Conservation (phyloP, 1,139 yeast genomes). For the Tardiomyces digboiensis region DNA sequence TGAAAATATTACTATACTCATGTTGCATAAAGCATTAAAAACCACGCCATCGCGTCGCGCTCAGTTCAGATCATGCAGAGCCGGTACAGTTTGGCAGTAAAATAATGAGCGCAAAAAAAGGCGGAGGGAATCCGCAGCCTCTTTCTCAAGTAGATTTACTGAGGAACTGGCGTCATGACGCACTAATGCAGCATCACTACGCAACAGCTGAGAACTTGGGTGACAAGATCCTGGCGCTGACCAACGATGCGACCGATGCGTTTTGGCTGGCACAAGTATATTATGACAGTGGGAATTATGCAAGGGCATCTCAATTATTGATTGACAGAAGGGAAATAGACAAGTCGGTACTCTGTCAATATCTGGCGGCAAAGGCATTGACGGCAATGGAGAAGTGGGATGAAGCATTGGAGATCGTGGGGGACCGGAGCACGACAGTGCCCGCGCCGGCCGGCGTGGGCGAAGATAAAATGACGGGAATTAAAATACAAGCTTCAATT, state of each 20-base stretch:
- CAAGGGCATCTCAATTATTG: slow-evolving; percentile 65
- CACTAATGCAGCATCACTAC: slow-evolving; percentile 86
- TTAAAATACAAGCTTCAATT: slow-evolving; percentile 78
- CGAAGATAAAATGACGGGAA: slow-evolving; percentile 59
- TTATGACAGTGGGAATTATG: slow-evolving; percentile 63
- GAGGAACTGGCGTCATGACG: slow-evolving; percentile 90
- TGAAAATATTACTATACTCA: too few relatives aligned
- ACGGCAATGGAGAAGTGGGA: slow-evolving; percentile 60
- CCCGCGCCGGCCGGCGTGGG: slow-evolving; percentile 4
- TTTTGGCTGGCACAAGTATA: slow-evolving; percentile 95
- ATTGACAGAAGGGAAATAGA: slow-evolving; percentile 29
- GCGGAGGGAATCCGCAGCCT: too few relatives aligned
- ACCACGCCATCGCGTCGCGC: too few relatives aligned
- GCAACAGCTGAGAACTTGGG: slow-evolving; percentile 88
- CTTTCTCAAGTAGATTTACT: slow-evolving; percentile 71
- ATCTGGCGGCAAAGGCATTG: slow-evolving; percentile 69
- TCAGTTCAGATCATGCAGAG: too few relatives aligned
- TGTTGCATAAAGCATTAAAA: too few relatives aligned
- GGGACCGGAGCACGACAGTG: slow-evolving; percentile 36
- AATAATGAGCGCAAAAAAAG: too few relatives aligned
- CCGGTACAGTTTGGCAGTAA: too few relatives aligned
- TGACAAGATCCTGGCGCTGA: slow-evolving; percentile 74
- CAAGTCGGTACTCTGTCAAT: slow-evolving; percentile 64
- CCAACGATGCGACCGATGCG: slow-evolving; percentile 86
- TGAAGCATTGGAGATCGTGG: slow-evolving; percentile 80